A percentile compares a stretch with the other conserved stretches of the same genome.
phyloP scores from a whole-genome alignment of 768 basidiomycete species.

The Termitomyces sp. region DNA sequence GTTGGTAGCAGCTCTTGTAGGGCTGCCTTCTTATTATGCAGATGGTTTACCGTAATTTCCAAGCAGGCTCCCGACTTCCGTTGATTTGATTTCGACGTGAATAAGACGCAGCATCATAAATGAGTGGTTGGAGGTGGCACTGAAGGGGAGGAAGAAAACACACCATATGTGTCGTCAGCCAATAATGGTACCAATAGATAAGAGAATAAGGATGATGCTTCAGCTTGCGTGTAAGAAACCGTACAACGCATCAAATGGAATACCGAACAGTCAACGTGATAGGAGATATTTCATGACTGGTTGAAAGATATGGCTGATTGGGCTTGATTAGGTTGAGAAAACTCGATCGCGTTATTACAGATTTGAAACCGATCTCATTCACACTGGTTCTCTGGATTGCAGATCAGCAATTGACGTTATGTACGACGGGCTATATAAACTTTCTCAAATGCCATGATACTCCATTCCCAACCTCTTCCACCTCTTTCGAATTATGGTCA shows the following conservation, averaged over 20 bases:
- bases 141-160: too few species aligned
- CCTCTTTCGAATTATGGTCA: conserved; percentile 16
- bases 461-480: conserved; percentile 6
- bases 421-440: conserved; percentile 9
- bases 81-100: not conserved
- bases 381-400: not conserved
- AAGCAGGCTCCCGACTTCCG: too few species aligned
- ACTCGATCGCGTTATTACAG: not conserved
- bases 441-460: conserved; percentile 2
- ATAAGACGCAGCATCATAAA: not conserved
- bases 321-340: not conserved
- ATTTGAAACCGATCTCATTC: conserved; percentile 8
- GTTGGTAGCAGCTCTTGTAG: too few species aligned
- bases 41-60: too few species aligned
- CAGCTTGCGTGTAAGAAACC: too few species aligned
- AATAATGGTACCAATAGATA: not conserved
- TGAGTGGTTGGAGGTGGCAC: not conserved
- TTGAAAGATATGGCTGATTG: not conserved
- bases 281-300: not conserved
- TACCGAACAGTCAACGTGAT: not conserved
- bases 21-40: too few species aligned
- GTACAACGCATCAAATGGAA: not conserved
- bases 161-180: conserved; percentile 5
- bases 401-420: not conserved
- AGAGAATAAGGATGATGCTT: not conserved